Conservation (phyloP, 176 grass and related monocot species). For the Oryza brachyantha region DNA sequence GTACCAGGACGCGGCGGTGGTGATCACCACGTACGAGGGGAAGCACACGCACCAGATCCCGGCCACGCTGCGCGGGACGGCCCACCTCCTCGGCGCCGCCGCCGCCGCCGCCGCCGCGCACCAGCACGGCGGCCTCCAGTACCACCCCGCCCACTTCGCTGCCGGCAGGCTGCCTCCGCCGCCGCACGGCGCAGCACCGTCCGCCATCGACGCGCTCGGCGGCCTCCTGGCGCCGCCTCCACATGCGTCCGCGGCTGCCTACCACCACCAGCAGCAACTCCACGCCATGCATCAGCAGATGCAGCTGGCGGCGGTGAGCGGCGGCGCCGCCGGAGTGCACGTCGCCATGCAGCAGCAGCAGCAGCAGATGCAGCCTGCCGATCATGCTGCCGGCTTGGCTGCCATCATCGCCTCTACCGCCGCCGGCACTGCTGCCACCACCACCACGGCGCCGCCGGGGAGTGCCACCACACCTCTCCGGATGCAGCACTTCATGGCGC, state of each 20-base stretch:
- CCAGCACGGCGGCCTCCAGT: conserved; percentile 18
- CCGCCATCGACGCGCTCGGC: conserved; percentile 25
- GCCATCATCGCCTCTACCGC: conserved; percentile 11
- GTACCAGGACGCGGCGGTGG: conserved; percentile 64
- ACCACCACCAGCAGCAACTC: neutral
- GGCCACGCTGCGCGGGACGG: conserved; percentile 57
- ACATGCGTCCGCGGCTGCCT: neutral
- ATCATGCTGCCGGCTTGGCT: neutral
- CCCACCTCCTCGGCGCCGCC: conserved; percentile 46
- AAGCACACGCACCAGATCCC: conserved; percentile 86
- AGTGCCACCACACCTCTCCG: conserved; percentile 1
- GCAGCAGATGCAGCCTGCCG: neutral
- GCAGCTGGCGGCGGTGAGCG: neutral
- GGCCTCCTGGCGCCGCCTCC: conserved; percentile 5
- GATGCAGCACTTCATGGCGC: conserved; percentile 60
- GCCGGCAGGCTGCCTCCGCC: conserved; percentile 18
- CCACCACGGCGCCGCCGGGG: neutral
- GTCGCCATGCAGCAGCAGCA: too few relatives aligned
- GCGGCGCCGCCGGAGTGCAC: conserved; percentile 7
- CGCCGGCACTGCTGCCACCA: neutral
- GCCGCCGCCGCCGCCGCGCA: too few relatives aligned
- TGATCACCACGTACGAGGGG: conserved; percentile 97
- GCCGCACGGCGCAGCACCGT: neutral
- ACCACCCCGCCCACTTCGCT: conserved; percentile 2
- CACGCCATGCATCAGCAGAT: conserved; percentile 24